Evolutionary conservation across 1,139 yeast species (phyloP).

Genomic region (Arxiozyma slooffiae): DNA sequence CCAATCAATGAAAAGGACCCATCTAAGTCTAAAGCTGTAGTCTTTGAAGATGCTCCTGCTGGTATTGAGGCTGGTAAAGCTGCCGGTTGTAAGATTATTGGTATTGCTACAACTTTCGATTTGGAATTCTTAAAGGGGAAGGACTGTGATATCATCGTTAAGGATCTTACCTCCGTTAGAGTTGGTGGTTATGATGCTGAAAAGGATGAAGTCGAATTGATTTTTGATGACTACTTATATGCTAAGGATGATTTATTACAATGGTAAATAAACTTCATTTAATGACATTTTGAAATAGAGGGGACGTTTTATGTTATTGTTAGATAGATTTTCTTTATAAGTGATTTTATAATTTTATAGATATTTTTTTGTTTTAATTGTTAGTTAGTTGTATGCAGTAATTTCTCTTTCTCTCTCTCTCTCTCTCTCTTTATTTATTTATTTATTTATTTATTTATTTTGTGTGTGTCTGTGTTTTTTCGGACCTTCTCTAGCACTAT

Average conservation of each 20-base stretch:
- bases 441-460: no score
- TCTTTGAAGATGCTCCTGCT: constrained; percentile 79
- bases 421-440: no score
- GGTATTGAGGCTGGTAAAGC: constrained; percentile 79
- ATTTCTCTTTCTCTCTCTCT: no score
- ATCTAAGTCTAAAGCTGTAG: constrained; percentile 42
- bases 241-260: constrained; percentile 30
- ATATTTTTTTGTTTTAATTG: no score
- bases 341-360: no score
- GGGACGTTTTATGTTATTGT: no score
- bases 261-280: constrained; percentile 26
- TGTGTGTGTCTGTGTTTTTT: no score
- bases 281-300: background rate
- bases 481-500: no score
- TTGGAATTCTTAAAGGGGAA: constrained; percentile 58
- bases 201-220: constrained; percentile 31
- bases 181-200: constrained; percentile 32
- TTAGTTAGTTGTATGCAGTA: no score
- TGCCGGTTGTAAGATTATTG: constrained; percentile 75
- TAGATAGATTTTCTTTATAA: no score
- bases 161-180: constrained; percentile 48
- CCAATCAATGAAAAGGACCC: constrained; percentile 34
- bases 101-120: constrained; percentile 72
- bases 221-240: constrained; percentile 31
- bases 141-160: constrained; percentile 75